Evolutionary conservation across 228 moss, liverwort and hornwort species (phyloP), one percentile per base, ranked within the genome.

Genomic region (Sphagnum fallax): DNA sequence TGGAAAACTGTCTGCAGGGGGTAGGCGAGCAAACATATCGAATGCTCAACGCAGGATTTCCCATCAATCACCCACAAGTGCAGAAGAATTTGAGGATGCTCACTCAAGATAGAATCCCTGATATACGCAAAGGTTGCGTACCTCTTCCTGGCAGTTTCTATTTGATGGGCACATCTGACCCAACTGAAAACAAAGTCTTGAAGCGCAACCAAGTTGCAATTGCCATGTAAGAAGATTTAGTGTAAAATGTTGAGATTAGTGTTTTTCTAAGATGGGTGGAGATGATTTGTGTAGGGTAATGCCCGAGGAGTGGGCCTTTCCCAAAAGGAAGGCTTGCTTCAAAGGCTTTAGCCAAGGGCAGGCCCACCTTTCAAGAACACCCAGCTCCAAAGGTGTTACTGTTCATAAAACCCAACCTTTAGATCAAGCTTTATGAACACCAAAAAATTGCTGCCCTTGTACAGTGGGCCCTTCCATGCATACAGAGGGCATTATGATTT

Each of bases 121-220:
- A 68, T 11, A 51, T 68, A 6, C 18, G 18, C 11, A 66, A 50
- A 49, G 73, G 73, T 9, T 67, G 60, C 52, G 58, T 68, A 50
- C 58, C 60, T 15, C 50, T 74, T n/a, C 47, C 61, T 14, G 62
- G 61, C 49, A 60, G 51, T n/a, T 74, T 59, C 50, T 74, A 74
- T 52, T 67, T 62, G 6, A 67, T 74, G 73, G 73, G 73, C 14
- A 74, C 73, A 14, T 50, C 73, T 15, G 61, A 68, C 60, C 73
- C 73, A 4, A 67, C 67, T n/a, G 49, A 14, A 5, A 48, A 68
- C 18, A 15, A 64, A 6, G 16, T 66, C 11, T 66, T 66, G 66
- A 50, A 51, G 50, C 66, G 50, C 47, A 66, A 66, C 50, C 66
- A 66, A 60, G 32, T 10, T 14, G 59, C 16, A n/a, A 58, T 69